A percentile compares a stretch with the other conserved stretches of the same genome.
Conservation (phyloP, 2,329 filamentous ascomycete species). For the Cadophora gregata region DNA sequence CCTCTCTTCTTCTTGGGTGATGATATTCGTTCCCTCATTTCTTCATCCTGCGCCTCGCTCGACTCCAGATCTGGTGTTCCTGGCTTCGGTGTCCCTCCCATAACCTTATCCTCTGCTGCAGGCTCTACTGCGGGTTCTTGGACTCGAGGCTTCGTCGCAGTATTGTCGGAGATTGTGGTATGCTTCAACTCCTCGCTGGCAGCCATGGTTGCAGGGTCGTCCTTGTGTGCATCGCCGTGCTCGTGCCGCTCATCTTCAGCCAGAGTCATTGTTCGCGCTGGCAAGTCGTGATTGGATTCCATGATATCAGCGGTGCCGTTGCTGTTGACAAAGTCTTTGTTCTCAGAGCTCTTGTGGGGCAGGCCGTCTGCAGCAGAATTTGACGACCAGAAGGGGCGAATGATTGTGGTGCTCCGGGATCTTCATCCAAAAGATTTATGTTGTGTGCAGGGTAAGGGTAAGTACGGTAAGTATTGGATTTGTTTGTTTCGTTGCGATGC, state of each 20-base stretch:
- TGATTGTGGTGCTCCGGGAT: slow-evolving; percentile 27
- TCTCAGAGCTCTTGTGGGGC: slow-evolving; percentile 26
- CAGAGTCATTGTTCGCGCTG: slow-evolving; percentile 37
- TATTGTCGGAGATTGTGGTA: slow-evolving; percentile 64
- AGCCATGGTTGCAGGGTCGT: slow-evolving; percentile 68
- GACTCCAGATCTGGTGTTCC: slow-evolving; percentile 44
- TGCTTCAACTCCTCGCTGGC: slow-evolving; percentile 69
- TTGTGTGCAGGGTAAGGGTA: not conserved
- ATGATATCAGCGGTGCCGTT: slow-evolving; percentile 33
- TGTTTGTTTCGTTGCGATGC: slow-evolving; percentile 9
- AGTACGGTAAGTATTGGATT: too few species aligned
- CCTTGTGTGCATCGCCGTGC: slow-evolving; percentile 41
- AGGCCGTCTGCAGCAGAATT: slow-evolving; percentile 31
- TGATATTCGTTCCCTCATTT: slow-evolving; percentile 56
- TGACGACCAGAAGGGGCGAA: too few species aligned
- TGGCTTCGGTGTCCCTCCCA: slow-evolving; percentile 35
- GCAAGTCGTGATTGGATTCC: slow-evolving; percentile 39
- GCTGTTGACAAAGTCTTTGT: slow-evolving; percentile 15
- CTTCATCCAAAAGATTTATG: slow-evolving; percentile 28
- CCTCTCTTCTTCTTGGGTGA: slow-evolving; percentile 71
- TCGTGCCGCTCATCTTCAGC: slow-evolving; percentile 32
- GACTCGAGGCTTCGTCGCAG: slow-evolving; percentile 31
- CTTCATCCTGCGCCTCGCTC: slow-evolving; percentile 48
- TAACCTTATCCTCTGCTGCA: slow-evolving; percentile 42
- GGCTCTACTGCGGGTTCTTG: slow-evolving; percentile 39